Evolutionary conservation across 768 basidiomycete species (phyloP), one percentile per base, ranked within the genome.

Genomic region (Lanmaoa pseudosensibilis): DNA sequence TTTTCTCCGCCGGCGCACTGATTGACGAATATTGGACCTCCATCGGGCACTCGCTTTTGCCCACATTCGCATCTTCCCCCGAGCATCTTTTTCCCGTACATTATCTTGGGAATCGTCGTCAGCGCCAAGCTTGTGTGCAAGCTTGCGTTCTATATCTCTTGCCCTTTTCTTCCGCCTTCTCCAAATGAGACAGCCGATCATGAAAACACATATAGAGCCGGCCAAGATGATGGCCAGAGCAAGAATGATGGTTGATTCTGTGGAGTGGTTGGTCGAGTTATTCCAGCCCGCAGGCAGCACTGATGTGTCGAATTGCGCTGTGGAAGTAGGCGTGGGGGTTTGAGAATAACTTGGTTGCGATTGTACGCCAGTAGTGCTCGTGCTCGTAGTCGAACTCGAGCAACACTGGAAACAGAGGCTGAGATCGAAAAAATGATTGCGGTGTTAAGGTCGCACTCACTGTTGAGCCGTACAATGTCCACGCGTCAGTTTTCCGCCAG

Each of bases 391-490:
- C 9, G 59, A 50, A 18, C 30, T 49, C 4, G 63, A 27, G 47
- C 54, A 57, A 38, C 63, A 72, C 72, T 71, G 21, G 30, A 30
- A 40, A 27, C 10, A 8, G 4, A 19, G 2, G 50, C 34, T 56
- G 50, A 57, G 57, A 48, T 36, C 15, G 25, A 16, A 30, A 23
- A 2, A 21, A 38, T 11, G 36, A 47, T 25, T 4, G 38, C 7
- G 41, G 27, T 11, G 34, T 5, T 11, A 7, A 18, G 32, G 37
- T 10, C 3, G 73, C 57, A 65, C 86, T 81, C 38, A 86, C 75
- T 15, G 84, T 82, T n/a, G 84, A 85, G n/a, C 89, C 88, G 62
- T 85, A 88, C 38, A 89, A 71, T 13, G 84, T 81, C 73, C 85
- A 90, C 27, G 66, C 61, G 10, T 75, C 72, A 2, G 80, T 75